phyloP scores from a whole-genome alignment of 1,284 basidiomycete genomes.

The Cryptococcus floricola region DNA sequence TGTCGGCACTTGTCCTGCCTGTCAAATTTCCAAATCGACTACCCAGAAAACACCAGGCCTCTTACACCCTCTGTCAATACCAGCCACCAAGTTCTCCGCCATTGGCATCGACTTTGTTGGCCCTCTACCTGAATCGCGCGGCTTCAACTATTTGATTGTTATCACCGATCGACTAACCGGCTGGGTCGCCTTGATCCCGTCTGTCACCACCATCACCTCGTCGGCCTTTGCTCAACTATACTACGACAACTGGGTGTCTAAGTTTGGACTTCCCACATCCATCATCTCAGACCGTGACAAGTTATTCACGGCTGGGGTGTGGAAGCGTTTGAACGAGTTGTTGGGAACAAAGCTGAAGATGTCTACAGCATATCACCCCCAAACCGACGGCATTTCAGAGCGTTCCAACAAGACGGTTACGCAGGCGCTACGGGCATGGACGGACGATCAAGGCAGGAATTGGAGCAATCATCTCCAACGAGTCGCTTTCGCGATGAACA shows the following conservation, averaged over 20 bases:
- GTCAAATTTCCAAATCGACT: background rate
- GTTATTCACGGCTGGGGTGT: background rate
- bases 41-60: background rate
- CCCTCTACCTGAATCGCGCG: background rate
- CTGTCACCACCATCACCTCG: background rate
- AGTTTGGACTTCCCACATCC: background rate
- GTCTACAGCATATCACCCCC: no score
- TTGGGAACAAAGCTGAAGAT: no score
- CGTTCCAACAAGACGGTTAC: no score
- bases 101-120: conserved; percentile 1
- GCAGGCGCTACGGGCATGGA: background rate
- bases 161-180: conserved; percentile 1
- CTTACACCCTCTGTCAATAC: background rate
- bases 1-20: background rate
- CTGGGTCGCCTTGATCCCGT: background rate
- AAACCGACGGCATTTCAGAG: no score
- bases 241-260: background rate
- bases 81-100: background rate
- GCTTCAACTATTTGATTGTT: background rate
- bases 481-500: background rate
- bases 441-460: background rate
- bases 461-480: background rate
- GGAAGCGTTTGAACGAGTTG: no score
- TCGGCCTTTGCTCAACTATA: background rate
- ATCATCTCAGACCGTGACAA: background rate